A percentile compares a stretch with the other conserved stretches of the same genome.
phyloP scores from a whole-genome alignment of 176 grass and related monocot species.

The Avena atlantica region DNA sequence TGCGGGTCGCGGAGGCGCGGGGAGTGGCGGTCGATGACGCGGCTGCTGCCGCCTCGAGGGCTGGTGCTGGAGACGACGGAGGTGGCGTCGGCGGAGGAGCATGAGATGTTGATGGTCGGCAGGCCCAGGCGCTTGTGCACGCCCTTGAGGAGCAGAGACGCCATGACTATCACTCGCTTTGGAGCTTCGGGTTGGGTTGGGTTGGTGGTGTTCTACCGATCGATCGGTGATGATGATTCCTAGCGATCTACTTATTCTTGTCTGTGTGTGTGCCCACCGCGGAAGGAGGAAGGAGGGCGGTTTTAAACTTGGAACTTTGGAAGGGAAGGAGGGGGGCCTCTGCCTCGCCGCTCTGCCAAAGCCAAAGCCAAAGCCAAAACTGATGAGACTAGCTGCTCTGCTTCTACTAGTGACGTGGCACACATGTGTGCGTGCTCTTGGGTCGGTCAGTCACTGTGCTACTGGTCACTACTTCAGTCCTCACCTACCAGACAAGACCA shows the following conservation, averaged over 20 bases:
- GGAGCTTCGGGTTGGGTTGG: background rate
- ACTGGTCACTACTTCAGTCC: too few relatives aligned
- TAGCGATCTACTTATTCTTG: background rate
- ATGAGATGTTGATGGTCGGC: conserved; percentile 45
- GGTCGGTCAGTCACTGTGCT: too few relatives aligned
- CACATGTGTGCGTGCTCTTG: background rate
- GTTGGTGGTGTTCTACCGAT: background rate
- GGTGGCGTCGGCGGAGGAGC: conserved; percentile 65
- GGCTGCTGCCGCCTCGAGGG: background rate
- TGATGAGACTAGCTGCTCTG: background rate
- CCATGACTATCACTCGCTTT: conserved; percentile 35
- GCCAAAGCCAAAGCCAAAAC: background rate
- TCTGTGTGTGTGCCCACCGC: background rate
- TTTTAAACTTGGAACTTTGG: background rate
- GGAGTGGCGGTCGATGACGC: conserved; percentile 59
- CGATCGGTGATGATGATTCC: background rate
- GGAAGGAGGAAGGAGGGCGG: background rate
- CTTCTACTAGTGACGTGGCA: background rate
- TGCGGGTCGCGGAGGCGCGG: conserved; percentile 54
- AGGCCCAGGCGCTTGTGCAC: conserved; percentile 57
- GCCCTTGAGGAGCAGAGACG: conserved; percentile 55
- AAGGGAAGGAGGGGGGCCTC: background rate
- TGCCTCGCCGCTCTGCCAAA: background rate
- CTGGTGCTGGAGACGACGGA: conserved; percentile 31
- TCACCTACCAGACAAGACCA: too few relatives aligned